Evolutionary conservation across 2,329 filamentous ascomycete species (phyloP), one percentile per base, ranked within the genome.

Genomic region (Epichloe glyceriae): DNA sequence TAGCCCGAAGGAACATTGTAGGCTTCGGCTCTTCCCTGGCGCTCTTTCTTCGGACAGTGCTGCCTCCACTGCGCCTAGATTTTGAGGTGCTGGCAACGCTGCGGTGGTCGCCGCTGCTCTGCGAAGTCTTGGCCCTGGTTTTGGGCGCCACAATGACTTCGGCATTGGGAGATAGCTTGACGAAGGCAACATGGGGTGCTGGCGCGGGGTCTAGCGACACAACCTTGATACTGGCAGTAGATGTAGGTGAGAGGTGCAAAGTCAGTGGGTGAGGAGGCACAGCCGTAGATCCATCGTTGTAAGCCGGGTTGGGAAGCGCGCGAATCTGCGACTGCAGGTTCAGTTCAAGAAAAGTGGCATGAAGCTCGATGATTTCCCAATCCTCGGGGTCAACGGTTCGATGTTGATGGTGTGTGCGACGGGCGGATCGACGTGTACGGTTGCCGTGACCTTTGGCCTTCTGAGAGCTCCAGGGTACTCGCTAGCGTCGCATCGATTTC

Each of bases 81-180:
- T 84, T 83, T 43, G 88, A 88, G 2, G 84, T 85, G 59, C 86
- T 88, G 0, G 83, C 78, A 8, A 90, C 85, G 62, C 90, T 96
- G 52, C 85, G 77, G 61, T 79, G 88, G 58, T 94, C 88, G 38
- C 82, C 79, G n/a, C 73, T 79, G 53, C 70, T 76, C 51, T 83
- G 79, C 3, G 80, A 73, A 35, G 76, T 70, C 64, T 87, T 89
- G 41, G 85, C 76, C 50, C 91, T 80, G 26, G 84, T 85, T 70
- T 98, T 98, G 1, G 93, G 93, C 3, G 93, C 93, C 53, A 98
- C 93, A 56, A 97, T 95, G 47, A 98, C 90, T 68, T 98, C 93
- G 20, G 91, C 91, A 63, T 97, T 89, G 0, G 90, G 86, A 0
- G 88, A 86, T 47, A 98, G 87, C 67, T 96, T 97, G 26, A 87